Base-by-base conservation (phyloP, 163 green algal species). In the Chlamydomonas reinhardtii region DNA sequence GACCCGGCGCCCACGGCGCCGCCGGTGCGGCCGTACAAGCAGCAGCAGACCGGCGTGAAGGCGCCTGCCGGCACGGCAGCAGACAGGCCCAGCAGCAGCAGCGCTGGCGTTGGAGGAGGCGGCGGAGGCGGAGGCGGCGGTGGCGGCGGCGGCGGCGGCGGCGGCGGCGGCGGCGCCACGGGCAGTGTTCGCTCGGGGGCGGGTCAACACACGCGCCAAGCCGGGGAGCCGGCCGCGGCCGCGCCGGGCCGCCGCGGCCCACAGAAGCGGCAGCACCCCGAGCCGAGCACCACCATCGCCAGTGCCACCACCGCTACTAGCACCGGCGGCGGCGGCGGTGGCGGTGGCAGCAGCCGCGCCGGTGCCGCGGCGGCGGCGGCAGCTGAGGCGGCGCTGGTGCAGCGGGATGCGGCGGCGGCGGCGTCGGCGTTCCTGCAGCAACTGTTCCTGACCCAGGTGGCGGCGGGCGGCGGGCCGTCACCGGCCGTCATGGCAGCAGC, bases 41-140 rank as follows among this genome's bases (percentile, higher is more conserved):
- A 74, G 31, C 73, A 83, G 37, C 76, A 73, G 37, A 64, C 22
- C 25, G 15, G 34, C 12, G 27, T 27, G 2, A 83, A 48, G 35
- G 35, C 61, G 9, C 27, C 61, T 17, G 20, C 59, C 35, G 25
- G 24, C 37, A 19, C n/a, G n/a, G n/a, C n/a, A n/a, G n/a, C n/a
- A n/a, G n/a, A 15, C 62, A 32, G 62, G 56, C 76, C 37, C 66
- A 73, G 37, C 76, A 27, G 39, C 76, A 74, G 75, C 75, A 73
- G 37, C 59, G 12, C 24, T 43, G 35, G 43, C 73, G 39, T 6
- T 16, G 39, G 73, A 25, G 35, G 73, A 32, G 69, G 17, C 32
- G 69, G 34, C 31, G 69, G 34, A 32, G 69, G 34, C 2, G 32
- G 31, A 54, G 31, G 25, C 32, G 14, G n/a, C 34, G 32, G 70